Conservation (phyloP, 2,329 filamentous ascomycete genomes). For the Colletotrichum liaoningense region DNA sequence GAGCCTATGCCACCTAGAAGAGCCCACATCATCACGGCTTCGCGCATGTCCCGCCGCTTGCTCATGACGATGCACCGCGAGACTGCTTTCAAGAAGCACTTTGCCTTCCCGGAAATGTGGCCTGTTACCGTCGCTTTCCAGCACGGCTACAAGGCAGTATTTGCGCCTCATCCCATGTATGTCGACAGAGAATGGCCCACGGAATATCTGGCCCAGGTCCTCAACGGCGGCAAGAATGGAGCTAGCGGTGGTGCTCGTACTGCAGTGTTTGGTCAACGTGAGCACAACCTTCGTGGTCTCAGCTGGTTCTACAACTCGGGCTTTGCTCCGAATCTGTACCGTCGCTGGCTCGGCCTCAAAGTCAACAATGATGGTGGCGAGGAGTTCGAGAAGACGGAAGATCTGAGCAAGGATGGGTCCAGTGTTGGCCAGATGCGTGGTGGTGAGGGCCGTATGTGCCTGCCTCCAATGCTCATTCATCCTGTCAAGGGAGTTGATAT, state of each 20-base stretch:
- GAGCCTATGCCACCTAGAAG: conserved; percentile 76
- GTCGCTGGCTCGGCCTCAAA: conserved; percentile 85
- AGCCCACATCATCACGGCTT: conserved; percentile 88
- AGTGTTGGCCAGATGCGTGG: conserved; percentile 67
- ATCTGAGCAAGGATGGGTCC: conserved; percentile 61
- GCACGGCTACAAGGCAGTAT: conserved; percentile 93
- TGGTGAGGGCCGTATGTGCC: conserved; percentile 88
- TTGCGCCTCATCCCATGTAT: conserved; percentile 88
- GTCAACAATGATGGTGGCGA: conserved; percentile 85
- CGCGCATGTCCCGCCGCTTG: conserved; percentile 83
- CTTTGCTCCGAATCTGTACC: conserved; percentile 85
- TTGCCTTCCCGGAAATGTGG: conserved; percentile 98
- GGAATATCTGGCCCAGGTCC: conserved; percentile 79
- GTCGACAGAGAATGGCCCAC: conserved; percentile 89
- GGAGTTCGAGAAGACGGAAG: conserved; percentile 74
- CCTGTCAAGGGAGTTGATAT: conserved; percentile 83
- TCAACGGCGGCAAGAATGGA: conserved; percentile 83
- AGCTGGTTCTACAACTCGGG: conserved; percentile 93
- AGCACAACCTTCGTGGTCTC: conserved; percentile 88
- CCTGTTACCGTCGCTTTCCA: conserved; percentile 88
- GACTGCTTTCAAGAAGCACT: conserved; percentile 85
- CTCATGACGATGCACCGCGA: conserved; percentile 91
- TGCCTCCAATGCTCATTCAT: conserved; percentile 90
- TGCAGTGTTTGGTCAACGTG: conserved; percentile 82
- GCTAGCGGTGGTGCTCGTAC: conserved; percentile 79